Evolutionary conservation across 306 rosid genomes (phyloP).

Genomic region (Hippophae gyantsensis): DNA sequence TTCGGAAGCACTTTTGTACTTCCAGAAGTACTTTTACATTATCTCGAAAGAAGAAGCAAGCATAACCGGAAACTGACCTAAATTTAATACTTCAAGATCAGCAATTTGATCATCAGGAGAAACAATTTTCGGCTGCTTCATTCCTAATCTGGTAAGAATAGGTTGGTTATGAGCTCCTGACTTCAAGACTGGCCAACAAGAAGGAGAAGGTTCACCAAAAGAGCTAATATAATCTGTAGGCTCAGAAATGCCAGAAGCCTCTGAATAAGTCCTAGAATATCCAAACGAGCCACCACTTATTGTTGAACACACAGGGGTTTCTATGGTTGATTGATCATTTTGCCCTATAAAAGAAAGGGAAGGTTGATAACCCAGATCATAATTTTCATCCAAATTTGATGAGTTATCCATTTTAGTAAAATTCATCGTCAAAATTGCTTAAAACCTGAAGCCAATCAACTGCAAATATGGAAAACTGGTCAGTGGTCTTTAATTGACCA

Average conservation of each 20-base stretch:
- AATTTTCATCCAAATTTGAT: conserved; percentile 43
- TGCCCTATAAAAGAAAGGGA: conserved; percentile 67
- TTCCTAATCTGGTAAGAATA: conserved; percentile 38
- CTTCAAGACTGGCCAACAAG: conserved; percentile 35
- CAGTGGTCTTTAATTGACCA: conserved; percentile 12
- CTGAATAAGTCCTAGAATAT: conserved; percentile 51
- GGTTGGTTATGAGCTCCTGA: conserved; percentile 26
- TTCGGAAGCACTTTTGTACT: too few species aligned
- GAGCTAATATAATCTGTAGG: conserved; percentile 41
- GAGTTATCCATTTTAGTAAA: conserved; percentile 41
- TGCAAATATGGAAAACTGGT: conserved; percentile 12
- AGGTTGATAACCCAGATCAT: conserved; percentile 49
- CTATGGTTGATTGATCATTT: conserved; percentile 48
- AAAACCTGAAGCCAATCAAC: conserved; percentile 44
- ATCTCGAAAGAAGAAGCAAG: too few species aligned
- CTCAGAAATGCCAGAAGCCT: conserved; percentile 62
- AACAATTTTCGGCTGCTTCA: conserved; percentile 31
- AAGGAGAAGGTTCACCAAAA: conserved; percentile 53
- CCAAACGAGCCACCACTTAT: conserved; percentile 54
- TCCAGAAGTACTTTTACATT: too few species aligned
- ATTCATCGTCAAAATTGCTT: conserved; percentile 16
- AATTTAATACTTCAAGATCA: conserved; percentile 43
- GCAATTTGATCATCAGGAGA: conserved; percentile 32
- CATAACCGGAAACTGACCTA: conserved; percentile 38
- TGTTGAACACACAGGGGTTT: conserved; percentile 45